Base-by-base conservation (phyloP, 176 grass and related monocot species). In the Avena eriantha region DNA sequence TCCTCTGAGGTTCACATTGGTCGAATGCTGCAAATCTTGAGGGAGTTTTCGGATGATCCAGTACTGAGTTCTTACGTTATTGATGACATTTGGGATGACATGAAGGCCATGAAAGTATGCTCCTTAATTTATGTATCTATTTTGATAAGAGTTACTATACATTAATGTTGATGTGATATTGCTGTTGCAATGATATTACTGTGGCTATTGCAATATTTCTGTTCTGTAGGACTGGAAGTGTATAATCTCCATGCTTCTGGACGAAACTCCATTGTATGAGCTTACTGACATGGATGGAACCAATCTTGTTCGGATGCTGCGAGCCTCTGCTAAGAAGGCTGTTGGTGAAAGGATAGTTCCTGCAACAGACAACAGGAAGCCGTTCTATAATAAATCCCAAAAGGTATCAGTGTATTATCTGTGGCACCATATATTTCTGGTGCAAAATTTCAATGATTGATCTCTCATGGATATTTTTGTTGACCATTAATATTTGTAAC, bases 81-180 rank as follows among this genome's bases (percentile, higher is more conserved):
- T 88, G 97, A 98, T 91, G 97, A 98, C 86, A 95, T 98, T 93
- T 98, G 97, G 97, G 97, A 96, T 57, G 92, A 98, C 86, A 98
- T 98, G 97, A 96, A 98, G 76, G 97, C 97, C 48, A 93, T 92
- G 93, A 96, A 91, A 86, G 97, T 98, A 92, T 82, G 61, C 53
- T 83, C 70, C 41, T 70, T 12, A 36, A 41, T 26, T 82, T 58
- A 26, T 26, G 35, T 31, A 79, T 51, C 57, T 49, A 67, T 59
- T 83, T 90, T 48, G 77, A 4, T 68, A 72, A 49, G 7, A 67
- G n/a, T 69, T 69, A 83, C 21, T 45, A 64, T 46, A 33, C 5
- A 31, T 82, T 90, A 21, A 80, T 92, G 21, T 79, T 29, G 69
- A 23, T 83, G 19, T 83, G 24, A 10, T 46, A 35, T 82, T n/a